A percentile compares a stretch with the other conserved stretches of the same genome.
These are phyloP conservation scores for Dothistroma septosporum DNA, from an alignment of 2,329 filamentous ascomycete species.

Conservation along the genomic window DNA sequence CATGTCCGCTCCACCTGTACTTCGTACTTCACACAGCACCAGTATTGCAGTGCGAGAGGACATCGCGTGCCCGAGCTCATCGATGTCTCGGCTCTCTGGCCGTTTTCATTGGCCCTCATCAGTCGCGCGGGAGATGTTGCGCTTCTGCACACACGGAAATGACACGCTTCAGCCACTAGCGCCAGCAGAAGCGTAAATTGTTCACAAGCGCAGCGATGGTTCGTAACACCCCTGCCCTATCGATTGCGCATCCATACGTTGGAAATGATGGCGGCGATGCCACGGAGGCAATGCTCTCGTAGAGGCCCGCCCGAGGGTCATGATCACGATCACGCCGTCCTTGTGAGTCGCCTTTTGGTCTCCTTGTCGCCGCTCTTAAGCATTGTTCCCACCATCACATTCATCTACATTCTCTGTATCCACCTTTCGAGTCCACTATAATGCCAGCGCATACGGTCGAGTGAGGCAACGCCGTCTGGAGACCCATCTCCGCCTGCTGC, in stretches of 20 bases:
- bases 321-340: neutral
- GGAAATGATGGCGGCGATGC: constrained; percentile 5
- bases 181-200: neutral
- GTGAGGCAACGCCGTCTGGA: constrained; percentile 1
- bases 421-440: neutral
- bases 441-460: constrained; percentile 5
- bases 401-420: neutral
- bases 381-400: neutral
- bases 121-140: neutral
- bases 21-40: neutral
- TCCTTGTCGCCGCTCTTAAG: neutral
- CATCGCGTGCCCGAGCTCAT: neutral
- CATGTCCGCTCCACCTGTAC: neutral
- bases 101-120: neutral
- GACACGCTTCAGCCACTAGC: neutral
- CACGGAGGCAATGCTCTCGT: constrained; percentile 1
- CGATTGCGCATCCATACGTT: constrained; percentile 6
- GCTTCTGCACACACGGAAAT: neutral
- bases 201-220: neutral
- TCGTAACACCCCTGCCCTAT: constrained; percentile 8
- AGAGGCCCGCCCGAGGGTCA: neutral
- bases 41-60: neutral
- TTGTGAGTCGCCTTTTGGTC: neutral
- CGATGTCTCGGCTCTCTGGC: neutral
- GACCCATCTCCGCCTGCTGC: constrained; percentile 3